Conservation (phyloP, 805 yeast genomes). For the Priceomyces carsonii region DNA sequence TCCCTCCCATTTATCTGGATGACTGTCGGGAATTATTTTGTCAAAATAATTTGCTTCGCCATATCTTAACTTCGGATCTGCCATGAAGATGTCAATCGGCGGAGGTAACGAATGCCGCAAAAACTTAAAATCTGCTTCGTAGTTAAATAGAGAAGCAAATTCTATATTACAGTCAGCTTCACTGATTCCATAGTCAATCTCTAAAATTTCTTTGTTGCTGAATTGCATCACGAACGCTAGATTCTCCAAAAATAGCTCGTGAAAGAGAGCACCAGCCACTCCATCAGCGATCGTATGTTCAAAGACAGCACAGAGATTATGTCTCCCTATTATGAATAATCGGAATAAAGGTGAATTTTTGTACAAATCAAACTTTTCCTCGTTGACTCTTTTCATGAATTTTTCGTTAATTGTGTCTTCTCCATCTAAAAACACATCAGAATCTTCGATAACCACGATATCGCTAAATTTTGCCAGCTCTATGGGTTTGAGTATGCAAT, state of each 20-base stretch:
- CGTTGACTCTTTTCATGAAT: conserved; percentile 25
- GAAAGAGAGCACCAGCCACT: conserved; percentile 32
- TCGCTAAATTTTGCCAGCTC: conserved; percentile 23
- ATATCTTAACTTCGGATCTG: conserved; percentile 19
- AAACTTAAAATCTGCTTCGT: conserved; percentile 15
- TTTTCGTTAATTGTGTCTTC: conserved; percentile 27
- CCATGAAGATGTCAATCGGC: conserved; percentile 32
- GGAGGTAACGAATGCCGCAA: conserved; percentile 33
- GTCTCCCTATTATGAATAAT: conserved; percentile 22
- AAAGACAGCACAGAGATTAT: conserved; percentile 23
- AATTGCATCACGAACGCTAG: conserved; percentile 18
- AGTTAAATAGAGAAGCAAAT: conserved; percentile 21
- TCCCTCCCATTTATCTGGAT: conserved; percentile 31
- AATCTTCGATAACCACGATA: conserved; percentile 17
- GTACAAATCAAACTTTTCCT: conserved; percentile 20
- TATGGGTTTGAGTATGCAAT: conserved; percentile 32
- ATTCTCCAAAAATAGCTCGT: conserved; percentile 32
- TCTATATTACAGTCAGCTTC: conserved; percentile 12
- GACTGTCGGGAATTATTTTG: conserved; percentile 19
- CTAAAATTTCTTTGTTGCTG: conserved; percentile 8
- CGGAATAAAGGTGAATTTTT: conserved; percentile 29
- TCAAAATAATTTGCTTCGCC: conserved; percentile 26
- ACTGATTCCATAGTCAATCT: conserved; percentile 14
- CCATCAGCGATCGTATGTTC: conserved; percentile 46
- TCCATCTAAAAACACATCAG: conserved; percentile 12